phyloP scores from a whole-genome alignment of 768 basidiomycete species.

The Mycena maculata region DNA sequence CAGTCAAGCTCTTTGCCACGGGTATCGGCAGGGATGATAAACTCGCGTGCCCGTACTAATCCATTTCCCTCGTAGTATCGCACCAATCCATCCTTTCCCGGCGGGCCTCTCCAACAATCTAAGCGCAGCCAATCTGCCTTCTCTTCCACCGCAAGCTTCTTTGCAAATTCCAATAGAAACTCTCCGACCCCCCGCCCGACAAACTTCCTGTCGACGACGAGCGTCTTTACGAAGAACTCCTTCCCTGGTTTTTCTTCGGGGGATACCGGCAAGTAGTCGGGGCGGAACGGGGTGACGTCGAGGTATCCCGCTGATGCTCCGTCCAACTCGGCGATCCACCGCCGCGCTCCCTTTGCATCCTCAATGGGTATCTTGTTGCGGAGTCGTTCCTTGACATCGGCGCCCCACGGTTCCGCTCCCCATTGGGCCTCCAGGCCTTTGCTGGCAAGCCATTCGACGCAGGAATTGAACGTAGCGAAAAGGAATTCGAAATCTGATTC shows the following conservation, averaged over 20 bases:
- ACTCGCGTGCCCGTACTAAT: slow-evolving; percentile 22
- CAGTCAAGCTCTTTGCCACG: not conserved
- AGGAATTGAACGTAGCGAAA: slow-evolving; percentile 17
- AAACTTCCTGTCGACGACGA: slow-evolving; percentile 20
- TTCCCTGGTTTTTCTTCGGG: slow-evolving; percentile 28
- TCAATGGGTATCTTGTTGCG: slow-evolving; percentile 2
- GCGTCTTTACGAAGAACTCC: slow-evolving; percentile 21
- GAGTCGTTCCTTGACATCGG: not conserved
- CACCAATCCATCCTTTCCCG: slow-evolving; percentile 29
- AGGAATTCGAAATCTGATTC: slow-evolving; percentile 26
- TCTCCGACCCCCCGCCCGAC: slow-evolving; percentile 26
- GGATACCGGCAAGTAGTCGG: slow-evolving; percentile 26
- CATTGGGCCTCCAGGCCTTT: slow-evolving; percentile 32
- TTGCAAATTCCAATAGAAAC: slow-evolving; percentile 16
- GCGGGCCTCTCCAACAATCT: slow-evolving; percentile 32
- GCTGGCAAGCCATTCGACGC: slow-evolving; percentile 26
- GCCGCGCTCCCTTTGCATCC: slow-evolving; percentile 9
- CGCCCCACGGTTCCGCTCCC: slow-evolving; percentile 25
- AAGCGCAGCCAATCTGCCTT: slow-evolving; percentile 24
- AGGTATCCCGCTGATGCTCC: slow-evolving; percentile 19
- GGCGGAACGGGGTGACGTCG: slow-evolving; percentile 23
- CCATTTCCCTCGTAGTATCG: slow-evolving; percentile 25
- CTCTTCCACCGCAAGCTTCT: slow-evolving; percentile 22
- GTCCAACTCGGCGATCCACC: slow-evolving; percentile 31
- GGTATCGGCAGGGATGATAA: slow-evolving; percentile 4